These are phyloP conservation scores for Cryptosporidium ubiquitum DNA, from an alignment of 169 alveolate species.

Conservation along the genomic window DNA sequence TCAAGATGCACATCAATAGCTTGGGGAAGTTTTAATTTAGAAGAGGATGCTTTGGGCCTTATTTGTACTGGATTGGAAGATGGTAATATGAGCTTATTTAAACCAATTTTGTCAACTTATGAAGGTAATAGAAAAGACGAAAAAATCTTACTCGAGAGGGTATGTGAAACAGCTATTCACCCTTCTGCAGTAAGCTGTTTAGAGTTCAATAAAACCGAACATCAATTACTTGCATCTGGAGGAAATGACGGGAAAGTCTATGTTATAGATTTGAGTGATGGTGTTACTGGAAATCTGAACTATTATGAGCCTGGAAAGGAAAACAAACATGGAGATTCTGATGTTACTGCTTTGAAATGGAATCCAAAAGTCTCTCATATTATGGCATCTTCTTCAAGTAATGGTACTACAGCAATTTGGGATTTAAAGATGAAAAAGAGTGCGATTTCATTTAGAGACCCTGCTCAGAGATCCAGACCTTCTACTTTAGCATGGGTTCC, in stretches of 20 bases:
- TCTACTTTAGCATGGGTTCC: slow-evolving; percentile 86
- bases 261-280: slow-evolving; percentile 78
- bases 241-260: slow-evolving; percentile 80
- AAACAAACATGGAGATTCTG: slow-evolving; percentile 77
- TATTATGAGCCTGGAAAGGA: slow-evolving; percentile 70
- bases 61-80: slow-evolving; percentile 70
- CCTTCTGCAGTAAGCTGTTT: slow-evolving; percentile 75
- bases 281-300: slow-evolving; percentile 7
- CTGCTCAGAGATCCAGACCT: slow-evolving; percentile 84
- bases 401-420: slow-evolving; percentile 85
- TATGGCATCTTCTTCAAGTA: slow-evolving; percentile 85
- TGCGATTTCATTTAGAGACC: slow-evolving; percentile 86
- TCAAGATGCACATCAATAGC: slow-evolving; percentile 70
- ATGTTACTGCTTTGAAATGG: slow-evolving; percentile 81
- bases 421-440: slow-evolving; percentile 85
- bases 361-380: slow-evolving; percentile 85
- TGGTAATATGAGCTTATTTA: slow-evolving; percentile 26
- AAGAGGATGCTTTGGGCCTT: slow-evolving; percentile 24
- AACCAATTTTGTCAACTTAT: slow-evolving; percentile 18
- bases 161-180: slow-evolving; percentile 74
- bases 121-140: background rate
- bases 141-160: background rate
- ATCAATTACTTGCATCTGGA: slow-evolving; percentile 79
- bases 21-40: slow-evolving; percentile 42
- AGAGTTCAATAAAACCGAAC: slow-evolving; percentile 77